These are phyloP conservation scores for Suaeda aralocaspica DNA, from an alignment of 148 eudicot species.

Conservation along the genomic window DNA sequence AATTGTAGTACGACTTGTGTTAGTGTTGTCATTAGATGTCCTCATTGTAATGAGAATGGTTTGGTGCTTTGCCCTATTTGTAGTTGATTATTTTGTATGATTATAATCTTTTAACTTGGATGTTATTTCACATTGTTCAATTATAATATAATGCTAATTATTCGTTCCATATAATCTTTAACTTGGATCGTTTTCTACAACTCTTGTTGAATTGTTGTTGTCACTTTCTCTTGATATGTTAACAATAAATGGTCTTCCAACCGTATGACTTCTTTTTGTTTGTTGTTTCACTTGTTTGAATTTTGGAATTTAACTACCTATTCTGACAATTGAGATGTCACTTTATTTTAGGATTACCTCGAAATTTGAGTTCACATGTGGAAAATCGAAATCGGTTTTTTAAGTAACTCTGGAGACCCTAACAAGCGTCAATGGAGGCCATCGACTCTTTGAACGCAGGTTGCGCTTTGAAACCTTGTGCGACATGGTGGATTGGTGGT, in stretches of 20 bases:
- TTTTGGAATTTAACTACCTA: too few species aligned
- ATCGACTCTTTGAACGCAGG: too few species aligned
- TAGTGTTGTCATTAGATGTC: conserved; percentile 46
- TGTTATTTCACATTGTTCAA: neutral
- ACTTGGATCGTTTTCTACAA: neutral
- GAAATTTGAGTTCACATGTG: too few species aligned
- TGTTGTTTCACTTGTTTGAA: neutral
- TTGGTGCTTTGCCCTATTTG: conserved; percentile 85
- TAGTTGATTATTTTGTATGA: conserved; percentile 42
- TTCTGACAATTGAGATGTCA: too few species aligned
- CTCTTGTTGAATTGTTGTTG: neutral
- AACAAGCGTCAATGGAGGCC: too few species aligned
- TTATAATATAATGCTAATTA: too few species aligned
- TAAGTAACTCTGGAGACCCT: too few species aligned
- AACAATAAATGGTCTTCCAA: neutral
- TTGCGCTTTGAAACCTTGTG: too few species aligned
- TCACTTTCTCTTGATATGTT: neutral
- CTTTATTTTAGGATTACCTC: too few species aligned
- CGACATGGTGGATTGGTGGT: too few species aligned
- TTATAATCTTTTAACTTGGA: neutral
- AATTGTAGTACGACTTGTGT: neutral
- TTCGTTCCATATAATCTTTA: too few species aligned
- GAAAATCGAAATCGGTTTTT: too few species aligned
- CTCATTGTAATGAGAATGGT: conserved; percentile 91
- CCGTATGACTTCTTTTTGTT: neutral